Evolutionary conservation across 345 rosid species (phyloP).

Genomic region (Euphorbia pulcherrima): DNA sequence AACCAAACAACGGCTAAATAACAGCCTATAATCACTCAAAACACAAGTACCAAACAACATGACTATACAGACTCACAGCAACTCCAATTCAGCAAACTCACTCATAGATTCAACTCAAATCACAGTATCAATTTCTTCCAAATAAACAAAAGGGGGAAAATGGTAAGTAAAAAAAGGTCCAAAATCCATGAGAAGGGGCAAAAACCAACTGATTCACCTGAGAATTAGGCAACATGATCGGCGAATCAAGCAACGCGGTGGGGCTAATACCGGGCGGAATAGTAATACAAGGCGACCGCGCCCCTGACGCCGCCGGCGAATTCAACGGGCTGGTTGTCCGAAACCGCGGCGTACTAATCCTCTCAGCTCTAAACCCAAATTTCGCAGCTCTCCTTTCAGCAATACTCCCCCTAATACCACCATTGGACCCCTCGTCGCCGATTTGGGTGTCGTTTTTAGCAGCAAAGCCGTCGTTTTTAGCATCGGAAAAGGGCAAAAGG

Average conservation of each 20-base stretch:
- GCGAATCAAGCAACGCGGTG: conserved; percentile 80
- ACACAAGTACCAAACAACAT: no score
- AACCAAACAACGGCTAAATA: no score
- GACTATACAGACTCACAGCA: no score
- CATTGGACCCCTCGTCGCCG: background rate
- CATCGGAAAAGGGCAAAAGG: background rate
- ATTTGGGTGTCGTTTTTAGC: background rate
- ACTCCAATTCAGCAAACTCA: background rate
- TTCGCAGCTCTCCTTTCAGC: conserved; percentile 78
- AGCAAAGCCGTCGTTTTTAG: background rate
- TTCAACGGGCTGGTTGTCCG: conserved; percentile 50
- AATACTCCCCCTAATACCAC: conserved; percentile 41
- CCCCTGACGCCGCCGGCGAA: conserved; percentile 30
- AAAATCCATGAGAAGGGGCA: background rate
- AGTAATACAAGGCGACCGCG: conserved; percentile 59
- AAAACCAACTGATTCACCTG: conserved; percentile 36
- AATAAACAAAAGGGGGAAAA: background rate
- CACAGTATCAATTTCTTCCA: background rate
- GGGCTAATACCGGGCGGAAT: conserved; percentile 93
- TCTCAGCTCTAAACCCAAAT: conserved; percentile 81
- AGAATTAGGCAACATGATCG: conserved; percentile 71
- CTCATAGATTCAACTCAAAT: background rate
- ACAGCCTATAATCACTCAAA: no score
- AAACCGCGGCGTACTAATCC: conserved; percentile 64
- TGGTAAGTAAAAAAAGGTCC: no score